Percentiles rank a stretch among this genome's conserved stretches.
Conservation (phyloP, 495 filamentous ascomycete genomes). For the Tricharina praecox region DNA sequence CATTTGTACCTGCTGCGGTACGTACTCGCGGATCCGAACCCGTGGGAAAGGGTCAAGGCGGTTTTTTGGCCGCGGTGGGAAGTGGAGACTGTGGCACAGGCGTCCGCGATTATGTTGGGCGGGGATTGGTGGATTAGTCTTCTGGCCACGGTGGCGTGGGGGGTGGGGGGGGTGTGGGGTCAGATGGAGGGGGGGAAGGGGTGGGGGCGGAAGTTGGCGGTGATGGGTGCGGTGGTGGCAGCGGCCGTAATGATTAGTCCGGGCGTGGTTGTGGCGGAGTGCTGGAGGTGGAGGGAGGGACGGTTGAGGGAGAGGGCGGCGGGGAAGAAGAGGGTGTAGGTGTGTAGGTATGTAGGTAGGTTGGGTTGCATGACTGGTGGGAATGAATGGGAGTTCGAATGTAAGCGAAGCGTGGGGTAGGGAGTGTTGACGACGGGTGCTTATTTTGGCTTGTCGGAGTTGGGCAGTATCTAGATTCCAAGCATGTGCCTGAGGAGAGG, state of each 20-base stretch:
- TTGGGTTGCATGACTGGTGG: no score
- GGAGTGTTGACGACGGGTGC: no score
- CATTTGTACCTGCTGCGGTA: not conserved
- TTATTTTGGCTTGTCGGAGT: no score
- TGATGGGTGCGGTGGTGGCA: no score
- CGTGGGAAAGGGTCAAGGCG: not conserved
- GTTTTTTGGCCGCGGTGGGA: not conserved
- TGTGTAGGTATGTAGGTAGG: no score
- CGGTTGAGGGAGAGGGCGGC: not conserved
- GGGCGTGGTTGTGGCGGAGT: not conserved
- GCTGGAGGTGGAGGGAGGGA: not conserved
- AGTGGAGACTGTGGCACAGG: not conserved
- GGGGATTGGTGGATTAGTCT: not conserved
- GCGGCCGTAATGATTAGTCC: not conserved
- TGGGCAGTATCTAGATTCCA: no score
- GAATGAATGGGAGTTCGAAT: not conserved
- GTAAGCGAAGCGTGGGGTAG: no score
- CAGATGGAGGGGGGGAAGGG: not conserved
- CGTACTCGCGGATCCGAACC: not conserved
- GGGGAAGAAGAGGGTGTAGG: no score
- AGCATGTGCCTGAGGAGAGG: no score
- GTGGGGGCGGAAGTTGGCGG: not conserved
- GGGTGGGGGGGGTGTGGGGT: not conserved
- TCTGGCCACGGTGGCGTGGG: not conserved
- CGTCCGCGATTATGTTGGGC: not conserved